Base-by-base conservation (phyloP, 2,329 filamentous ascomycete genomes). In the Clarireedia monteithiana region DNA sequence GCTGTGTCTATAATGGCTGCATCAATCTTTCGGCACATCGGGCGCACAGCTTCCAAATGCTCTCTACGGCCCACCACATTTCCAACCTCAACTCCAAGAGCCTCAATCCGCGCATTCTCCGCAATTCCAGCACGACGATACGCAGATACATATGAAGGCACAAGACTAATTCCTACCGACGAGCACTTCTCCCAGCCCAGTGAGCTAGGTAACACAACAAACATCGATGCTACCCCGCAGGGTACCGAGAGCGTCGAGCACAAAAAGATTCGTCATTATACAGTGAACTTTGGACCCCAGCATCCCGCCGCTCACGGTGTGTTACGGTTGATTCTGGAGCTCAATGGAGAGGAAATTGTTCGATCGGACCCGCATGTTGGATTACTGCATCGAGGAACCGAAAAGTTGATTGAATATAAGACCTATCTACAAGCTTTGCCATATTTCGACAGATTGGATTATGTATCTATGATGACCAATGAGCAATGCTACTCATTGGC, bases 381-480 rank as follows among this genome's bases (percentile, higher is more conserved):
- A 57, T 78, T 99, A 73, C 82, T 99, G 69, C 94, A 99, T 75
- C 85, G 94, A 68, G 94, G 94, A 65, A 99, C 94, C 61, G 94
- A 99, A 81, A 99, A 99, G 82, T 84, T 99, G 76, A 97, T 97
- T 75, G 94, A 99, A 80, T 99, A 99, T 83, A 96, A 96, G 82
- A 96, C 92, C 66, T 99, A 99, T 71, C 82, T 97, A 69, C 94
- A 99, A 79, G 94, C 94, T 57, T 79, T 99, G 70, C 94, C 94
- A 56, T 99, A 99, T 79, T 99, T 99, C 72, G 94, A 99, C 76
- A 90, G 94, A 66, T 81, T 99, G 73, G 94, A 99, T 75, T 99
- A 99, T 74, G 91, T 96, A 66, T 96, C 91, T 68, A 99, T 99
- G 95, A 99, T 99, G 94, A 99, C 94, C 69, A 99, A 99, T 75